Base-by-base conservation (phyloP, 306 rosid genomes). In the Sicyos edulis region DNA sequence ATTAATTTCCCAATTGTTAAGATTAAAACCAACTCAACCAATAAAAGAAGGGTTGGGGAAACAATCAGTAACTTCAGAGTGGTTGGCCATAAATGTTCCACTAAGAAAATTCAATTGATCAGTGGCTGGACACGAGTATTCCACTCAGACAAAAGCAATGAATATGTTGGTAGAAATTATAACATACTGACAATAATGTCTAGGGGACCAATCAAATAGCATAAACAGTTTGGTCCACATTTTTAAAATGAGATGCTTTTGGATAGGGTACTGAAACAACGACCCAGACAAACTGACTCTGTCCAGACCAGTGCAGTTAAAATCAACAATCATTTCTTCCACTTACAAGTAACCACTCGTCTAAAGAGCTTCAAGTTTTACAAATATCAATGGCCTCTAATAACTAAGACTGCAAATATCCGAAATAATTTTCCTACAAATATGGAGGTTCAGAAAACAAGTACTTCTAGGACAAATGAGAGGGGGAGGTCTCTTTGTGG, bases 121-220 rank as follows among this genome's bases (percentile, higher is more conserved):
- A 69, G 77, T 79, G 84, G 88, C 78, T 83, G 90, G 85, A 79
- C 84, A 83, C 81, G 75, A 86, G 86, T 77, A 78, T 78, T 84
- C 85, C 88, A 83, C 83, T 54, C 79, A 85, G 95, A 86, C 97
- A 86, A 54, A 69, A 81, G 66, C 80, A 79, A 88, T 83, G 91
- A 86, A 79, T 44, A 74, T 89, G 96, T 86, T 88, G 85, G 91
- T 81, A 86, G 88, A 83, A 88, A 73, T 76, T 49, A 79, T 80
- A 82, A 85, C 95, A 88, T 75, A 37, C 66, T 76, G 87, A 87
- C 84, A 76, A 77, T 49, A 84, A 80, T 86, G 86, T 92, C 87
- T 74, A 57, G 88, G 91, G 91, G 89, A 82, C 95, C 91, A 88
- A 77, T 77, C 78, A 80, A 82, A 82, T 78, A 74, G 55, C 79